Evolutionary conservation across 2,329 filamentous ascomycete genomes (phyloP), one percentile per base, ranked within the genome.

Genomic region (Pseudogymnoascus pannorum): DNA sequence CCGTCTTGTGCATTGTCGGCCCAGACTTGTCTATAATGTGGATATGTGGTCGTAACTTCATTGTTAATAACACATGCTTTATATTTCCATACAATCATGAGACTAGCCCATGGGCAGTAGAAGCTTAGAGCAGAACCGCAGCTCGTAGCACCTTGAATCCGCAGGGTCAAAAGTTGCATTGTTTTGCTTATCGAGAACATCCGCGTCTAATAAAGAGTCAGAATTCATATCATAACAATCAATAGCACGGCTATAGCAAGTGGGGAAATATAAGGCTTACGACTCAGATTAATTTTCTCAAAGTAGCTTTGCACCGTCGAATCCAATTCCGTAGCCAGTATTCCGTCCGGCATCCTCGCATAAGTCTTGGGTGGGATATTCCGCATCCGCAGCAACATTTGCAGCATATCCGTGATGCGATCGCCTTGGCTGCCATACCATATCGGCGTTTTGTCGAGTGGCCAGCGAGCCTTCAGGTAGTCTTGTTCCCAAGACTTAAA

Each of bases 401-500:
- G 80, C 58, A 87, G 71, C 38, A 87, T 72, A 48, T 82, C 77
- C 4, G 83, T 82, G 5, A 87, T 76, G 33, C 80, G 79, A 51
- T 81, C 79, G 14, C 84, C 84, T 65, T 87, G 84, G 61, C 80
- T 77, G 0, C 82, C 81, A 68, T 83, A 87, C 58, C 76, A 75
- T 58, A 76, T 74, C 0, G 85, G 85, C 6, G 81, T 79, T 62
- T 78, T 78, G 36, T 84, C 82, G 2, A 87, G 75, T 3, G 85
- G 85, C 85, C 85, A 87, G 2, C 81, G 78, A 24, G 66, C 63
- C 40, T 70, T 66, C 38, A 86, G 77, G 58, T 81, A 80, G 61
- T 83, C 79, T 69, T 87, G 82, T 66, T 87, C 84, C 84, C 84
- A 88, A 1, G 82, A 84, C 64, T 86, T 86, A 74, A 87, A 87